Conservation (phyloP, 176 grass and related monocot species). For the Cenchrus fungigraminus region DNA sequence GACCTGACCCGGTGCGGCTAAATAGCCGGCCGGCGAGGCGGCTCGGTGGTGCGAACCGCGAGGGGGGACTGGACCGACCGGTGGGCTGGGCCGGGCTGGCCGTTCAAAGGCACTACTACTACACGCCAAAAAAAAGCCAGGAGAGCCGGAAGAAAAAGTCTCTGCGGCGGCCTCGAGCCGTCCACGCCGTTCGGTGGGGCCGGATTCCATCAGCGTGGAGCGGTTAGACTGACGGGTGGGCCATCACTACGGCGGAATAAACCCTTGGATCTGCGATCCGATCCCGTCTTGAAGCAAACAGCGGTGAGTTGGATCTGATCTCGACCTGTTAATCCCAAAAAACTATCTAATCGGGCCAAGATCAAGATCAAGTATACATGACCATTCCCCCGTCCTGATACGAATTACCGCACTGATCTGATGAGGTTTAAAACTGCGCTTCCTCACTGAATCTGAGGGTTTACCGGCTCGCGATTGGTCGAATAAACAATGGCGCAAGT, state of each 20-base stretch:
- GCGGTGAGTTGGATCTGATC: too few relatives aligned
- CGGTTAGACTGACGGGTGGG: background rate
- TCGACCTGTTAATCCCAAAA: too few relatives aligned
- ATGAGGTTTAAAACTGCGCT: background rate
- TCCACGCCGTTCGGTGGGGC: conserved; percentile 14
- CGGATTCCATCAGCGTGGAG: background rate
- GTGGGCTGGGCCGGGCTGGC: background rate
- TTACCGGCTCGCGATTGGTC: too few relatives aligned
- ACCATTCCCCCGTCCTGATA: too few relatives aligned
- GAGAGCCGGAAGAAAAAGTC: background rate
- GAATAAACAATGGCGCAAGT: background rate
- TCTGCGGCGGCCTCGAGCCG: background rate
- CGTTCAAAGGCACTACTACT: background rate
- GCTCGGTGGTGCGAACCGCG: background rate
- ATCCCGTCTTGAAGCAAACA: background rate
- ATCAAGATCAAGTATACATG: too few relatives aligned
- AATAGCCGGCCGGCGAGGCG: background rate
- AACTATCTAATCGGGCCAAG: too few relatives aligned
- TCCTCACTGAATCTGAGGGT: too few relatives aligned
- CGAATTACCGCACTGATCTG: background rate
- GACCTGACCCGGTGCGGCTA: background rate
- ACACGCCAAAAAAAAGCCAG: background rate
- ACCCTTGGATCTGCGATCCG: background rate
- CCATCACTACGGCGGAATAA: background rate
- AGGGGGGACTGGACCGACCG: too few relatives aligned